Evolutionary conservation across 1,139 yeast genomes (phyloP).

Genomic region (Pichia sp.): DNA sequence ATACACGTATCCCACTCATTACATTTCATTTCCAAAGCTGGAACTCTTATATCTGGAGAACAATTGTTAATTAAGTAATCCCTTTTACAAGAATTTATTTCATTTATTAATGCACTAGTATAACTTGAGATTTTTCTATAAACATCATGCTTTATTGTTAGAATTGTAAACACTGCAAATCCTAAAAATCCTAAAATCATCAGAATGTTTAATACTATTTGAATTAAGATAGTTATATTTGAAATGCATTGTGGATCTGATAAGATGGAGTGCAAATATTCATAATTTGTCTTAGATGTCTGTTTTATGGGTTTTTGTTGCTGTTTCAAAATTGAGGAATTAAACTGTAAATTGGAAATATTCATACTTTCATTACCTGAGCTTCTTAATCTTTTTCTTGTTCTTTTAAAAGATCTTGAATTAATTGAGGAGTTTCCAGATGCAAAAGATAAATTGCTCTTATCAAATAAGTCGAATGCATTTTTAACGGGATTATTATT

Average conservation of each 20-base stretch:
- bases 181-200: constrained; percentile 48
- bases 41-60: constrained; percentile 47
- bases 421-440: constrained; percentile 8
- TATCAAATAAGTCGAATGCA: constrained; percentile 42
- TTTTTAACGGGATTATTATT: constrained; percentile 35
- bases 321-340: not conserved
- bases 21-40: constrained; percentile 72
- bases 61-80: constrained; percentile 74
- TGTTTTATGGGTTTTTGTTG: not conserved
- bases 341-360: not conserved
- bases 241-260: constrained; percentile 57
- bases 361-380: not conserved
- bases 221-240: constrained; percentile 64
- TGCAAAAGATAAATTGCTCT: constrained; percentile 30
- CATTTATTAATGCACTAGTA: constrained; percentile 52
- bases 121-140: constrained; percentile 60
- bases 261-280: constrained; percentile 13
- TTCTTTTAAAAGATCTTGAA: constrained; percentile 16
- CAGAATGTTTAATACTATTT: constrained; percentile 56
- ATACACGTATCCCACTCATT: constrained; percentile 75
- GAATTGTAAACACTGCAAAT: constrained; percentile 49
- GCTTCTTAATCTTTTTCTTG: constrained; percentile 9
- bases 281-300: not conserved
- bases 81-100: constrained; percentile 64
- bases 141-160: constrained; percentile 61